phyloP scores from a whole-genome alignment of 176 grass and related monocot genomes.

The Oryza longistaminata region DNA sequence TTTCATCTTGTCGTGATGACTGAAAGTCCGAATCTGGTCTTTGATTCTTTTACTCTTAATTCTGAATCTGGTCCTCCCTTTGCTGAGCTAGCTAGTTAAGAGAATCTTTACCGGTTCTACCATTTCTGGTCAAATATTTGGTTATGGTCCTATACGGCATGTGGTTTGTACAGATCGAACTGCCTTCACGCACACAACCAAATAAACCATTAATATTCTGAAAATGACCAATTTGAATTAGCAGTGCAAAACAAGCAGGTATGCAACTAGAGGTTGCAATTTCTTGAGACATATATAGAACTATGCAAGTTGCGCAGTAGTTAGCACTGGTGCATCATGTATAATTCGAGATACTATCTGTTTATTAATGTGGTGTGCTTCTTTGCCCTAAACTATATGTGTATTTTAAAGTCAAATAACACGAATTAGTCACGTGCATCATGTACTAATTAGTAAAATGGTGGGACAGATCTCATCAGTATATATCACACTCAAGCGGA shows the following conservation, averaged over 20 bases:
- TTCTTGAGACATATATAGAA: not conserved
- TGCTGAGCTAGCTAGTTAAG: not conserved
- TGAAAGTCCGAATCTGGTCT: not conserved
- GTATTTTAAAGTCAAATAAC: not conserved
- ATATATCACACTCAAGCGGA: not conserved
- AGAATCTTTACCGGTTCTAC: not conserved
- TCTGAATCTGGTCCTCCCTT: not conserved
- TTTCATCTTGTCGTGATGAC: not conserved
- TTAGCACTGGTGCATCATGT: not conserved
- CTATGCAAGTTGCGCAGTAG: not conserved
- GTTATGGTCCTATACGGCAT: not conserved
- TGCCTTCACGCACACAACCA: not conserved
- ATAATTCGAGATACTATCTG: not conserved
- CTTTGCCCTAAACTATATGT: not conserved
- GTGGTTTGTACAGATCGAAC: not conserved
- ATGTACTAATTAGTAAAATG: not conserved
- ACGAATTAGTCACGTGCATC: not conserved
- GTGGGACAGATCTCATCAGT: not conserved
- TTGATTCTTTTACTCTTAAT: not conserved
- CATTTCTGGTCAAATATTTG: not conserved
- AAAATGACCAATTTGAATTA: not conserved
- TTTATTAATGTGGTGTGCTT: not conserved
- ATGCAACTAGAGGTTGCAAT: not conserved
- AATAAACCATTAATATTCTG: not conserved
- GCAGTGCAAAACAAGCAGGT: too few species aligned